Conservation (phyloP, 2,329 filamentous ascomycete species). For the Neoascochyta sp. region DNA sequence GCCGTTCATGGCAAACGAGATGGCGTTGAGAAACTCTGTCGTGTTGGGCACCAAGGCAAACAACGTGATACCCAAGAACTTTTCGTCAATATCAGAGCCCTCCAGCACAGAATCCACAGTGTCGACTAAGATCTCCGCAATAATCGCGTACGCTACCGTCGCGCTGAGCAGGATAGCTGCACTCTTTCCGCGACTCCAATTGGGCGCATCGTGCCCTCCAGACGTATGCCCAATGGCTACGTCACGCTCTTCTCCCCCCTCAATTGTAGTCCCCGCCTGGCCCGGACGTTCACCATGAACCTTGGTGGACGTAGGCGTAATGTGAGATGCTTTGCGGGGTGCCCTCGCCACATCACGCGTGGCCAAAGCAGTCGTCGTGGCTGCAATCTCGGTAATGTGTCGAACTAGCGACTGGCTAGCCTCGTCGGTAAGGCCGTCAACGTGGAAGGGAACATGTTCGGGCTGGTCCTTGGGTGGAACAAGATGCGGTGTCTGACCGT, state of each 20-base stretch:
- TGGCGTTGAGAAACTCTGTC: conserved; percentile 97
- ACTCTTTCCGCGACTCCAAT: conserved; percentile 93
- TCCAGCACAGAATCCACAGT: conserved; percentile 95
- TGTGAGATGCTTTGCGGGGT: conserved; percentile 50
- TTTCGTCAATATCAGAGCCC: conserved; percentile 88
- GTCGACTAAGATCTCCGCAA: conserved; percentile 94
- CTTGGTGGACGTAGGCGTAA: conserved; percentile 35
- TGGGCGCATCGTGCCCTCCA: conserved; percentile 89
- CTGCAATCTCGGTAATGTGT: conserved; percentile 89
- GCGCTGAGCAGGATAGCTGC: conserved; percentile 82
- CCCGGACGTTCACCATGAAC: conserved; percentile 39
- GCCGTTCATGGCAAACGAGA: conserved; percentile 98
- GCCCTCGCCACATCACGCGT: conserved; percentile 67
- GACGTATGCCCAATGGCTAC: conserved; percentile 45
- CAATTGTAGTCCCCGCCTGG: conserved; percentile 46
- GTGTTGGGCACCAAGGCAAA: conserved; percentile 98
- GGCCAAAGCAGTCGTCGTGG: conserved; percentile 82
- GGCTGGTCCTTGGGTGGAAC: conserved; percentile 37
- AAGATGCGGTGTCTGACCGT: conserved; percentile 31
- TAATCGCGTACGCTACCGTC: conserved; percentile 89
- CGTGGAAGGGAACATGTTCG: conserved; percentile 44
- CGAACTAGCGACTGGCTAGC: conserved; percentile 78
- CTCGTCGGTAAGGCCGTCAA: conserved; percentile 70
- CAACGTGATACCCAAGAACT: conserved; percentile 93
- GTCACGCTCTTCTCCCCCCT: conserved; percentile 45